Evolutionary conservation across 164 flowering plant species (phyloP).

Genomic region (Buxus sempervirens): DNA sequence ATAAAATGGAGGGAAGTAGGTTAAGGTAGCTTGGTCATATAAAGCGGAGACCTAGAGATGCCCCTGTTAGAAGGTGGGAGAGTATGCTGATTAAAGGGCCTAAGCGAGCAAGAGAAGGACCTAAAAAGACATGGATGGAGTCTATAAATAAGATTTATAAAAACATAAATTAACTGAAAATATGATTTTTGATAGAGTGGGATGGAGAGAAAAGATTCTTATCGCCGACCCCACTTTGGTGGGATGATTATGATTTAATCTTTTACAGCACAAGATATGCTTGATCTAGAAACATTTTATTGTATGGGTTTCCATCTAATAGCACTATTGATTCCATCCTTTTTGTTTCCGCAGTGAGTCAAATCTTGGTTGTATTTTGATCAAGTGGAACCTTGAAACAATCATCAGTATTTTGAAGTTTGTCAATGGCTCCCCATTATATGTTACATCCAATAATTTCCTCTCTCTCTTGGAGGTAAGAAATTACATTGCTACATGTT

Average conservation of each 20-base stretch:
- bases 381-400: slow-evolving; percentile 48
- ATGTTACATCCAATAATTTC: slow-evolving; percentile 41
- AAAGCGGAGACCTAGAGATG: no score
- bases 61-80: not conserved
- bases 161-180: no score
- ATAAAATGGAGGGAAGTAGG: no score
- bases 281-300: not conserved
- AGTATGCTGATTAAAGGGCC: no score
- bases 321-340: not conserved
- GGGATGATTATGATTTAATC: no score
- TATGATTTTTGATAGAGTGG: no score
- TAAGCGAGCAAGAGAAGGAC: no score
- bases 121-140: no score
- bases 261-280: not conserved
- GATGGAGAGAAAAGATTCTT: no score
- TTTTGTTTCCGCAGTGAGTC: slow-evolving; percentile 46
- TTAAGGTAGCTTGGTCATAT: no score
- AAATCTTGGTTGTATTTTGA: slow-evolving; percentile 21
- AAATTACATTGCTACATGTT: not conserved
- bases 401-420: slow-evolving; percentile 43
- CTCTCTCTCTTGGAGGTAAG: slow-evolving; percentile 54
- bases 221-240: no score
- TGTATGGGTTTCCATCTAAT: not conserved
- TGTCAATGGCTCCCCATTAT: slow-evolving; percentile 40
- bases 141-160: no score